Evolutionary conservation across 2,329 filamentous ascomycete genomes (phyloP), one percentile per base, ranked within the genome.

Genomic region (Colletotrichum salicis): DNA sequence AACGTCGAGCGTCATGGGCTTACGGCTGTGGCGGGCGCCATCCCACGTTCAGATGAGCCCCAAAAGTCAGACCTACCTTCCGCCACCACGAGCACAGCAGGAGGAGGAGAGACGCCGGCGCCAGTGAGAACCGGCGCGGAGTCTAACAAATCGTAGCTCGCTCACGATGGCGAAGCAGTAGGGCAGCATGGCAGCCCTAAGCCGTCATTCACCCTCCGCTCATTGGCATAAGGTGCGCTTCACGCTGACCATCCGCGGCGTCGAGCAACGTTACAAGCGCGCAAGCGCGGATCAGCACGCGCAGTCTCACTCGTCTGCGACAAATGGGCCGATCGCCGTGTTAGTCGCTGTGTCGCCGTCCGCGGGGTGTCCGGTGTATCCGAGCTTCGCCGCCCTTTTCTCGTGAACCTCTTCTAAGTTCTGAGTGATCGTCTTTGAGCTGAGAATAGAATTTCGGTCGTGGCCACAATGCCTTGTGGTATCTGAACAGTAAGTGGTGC

Each of bases 211-310:
- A 24, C 31, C 33, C n/a, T 65, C 24, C 52, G 66, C 60, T n/a
- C 7, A 48, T 29, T 48, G 51, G 24, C 29, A 54, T 54, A 45
- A 45, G 37, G 13, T 55, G 64, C 35, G 63, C 51, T 61, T 61
- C 41, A 10, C 13, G 57, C 68, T 63, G 64, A 62, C 68, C 24
- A 41, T 35, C 35, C 59, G 48, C 15, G 15, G 22, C 45, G 52
- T 64, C 35, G 45, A 55, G 69, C 69, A 71, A 71, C 69, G 69
- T 71, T 71, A 64, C 69, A 71, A 71, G 69, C 69, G 69, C 69
- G 48, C 65, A 69, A 69, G 69, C 65, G 69, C 69, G 65, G 45
- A 64, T 64, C 59, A 24, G 13, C 58, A 41, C 12, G 37, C 29
- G 58, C 41, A 19, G 52, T 62, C 64, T 60, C 61, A 22, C 48